Percentiles rank a stretch among this genome's conserved stretches.
phyloP scores from a whole-genome alignment of 805 yeast genomes.

The Wickerhamiella hasegawae region DNA sequence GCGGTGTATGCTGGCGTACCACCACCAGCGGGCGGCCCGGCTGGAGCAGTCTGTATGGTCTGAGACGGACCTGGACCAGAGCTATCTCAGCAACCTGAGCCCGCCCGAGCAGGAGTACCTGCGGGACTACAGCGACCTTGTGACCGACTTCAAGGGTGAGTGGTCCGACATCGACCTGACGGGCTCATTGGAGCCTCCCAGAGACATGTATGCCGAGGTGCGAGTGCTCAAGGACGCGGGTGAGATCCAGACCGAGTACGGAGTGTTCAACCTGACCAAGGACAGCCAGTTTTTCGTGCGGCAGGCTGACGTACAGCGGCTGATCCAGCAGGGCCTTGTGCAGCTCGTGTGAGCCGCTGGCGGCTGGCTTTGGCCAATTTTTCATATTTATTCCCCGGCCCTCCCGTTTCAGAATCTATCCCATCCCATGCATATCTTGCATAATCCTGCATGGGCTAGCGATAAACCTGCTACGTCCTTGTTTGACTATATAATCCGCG shows the following conservation, averaged over 20 bases:
- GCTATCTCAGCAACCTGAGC: slow-evolving; percentile 35
- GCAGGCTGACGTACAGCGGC: slow-evolving; percentile 82
- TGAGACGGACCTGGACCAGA: slow-evolving; percentile 18
- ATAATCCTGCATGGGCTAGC: too few species aligned
- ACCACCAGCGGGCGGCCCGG: slow-evolving; percentile 50
- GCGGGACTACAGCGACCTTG: slow-evolving; percentile 49
- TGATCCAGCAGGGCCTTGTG: slow-evolving; percentile 85
- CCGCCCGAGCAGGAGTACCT: slow-evolving; percentile 70
- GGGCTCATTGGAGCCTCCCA: slow-evolving; percentile 84
- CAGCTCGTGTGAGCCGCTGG: too few species aligned
- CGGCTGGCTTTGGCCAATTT: too few species aligned
- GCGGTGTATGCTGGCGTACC: slow-evolving; percentile 75
- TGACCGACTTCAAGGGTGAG: slow-evolving; percentile 61
- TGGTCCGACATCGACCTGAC: slow-evolving; percentile 73
- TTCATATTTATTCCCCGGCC: too few species aligned
- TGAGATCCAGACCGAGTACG: slow-evolving; percentile 93
- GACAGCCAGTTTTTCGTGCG: slow-evolving; percentile 91
- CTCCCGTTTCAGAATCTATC: too few species aligned
- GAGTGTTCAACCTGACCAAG: slow-evolving; percentile 75
- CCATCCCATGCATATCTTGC: too few species aligned
- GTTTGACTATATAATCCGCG: too few species aligned
- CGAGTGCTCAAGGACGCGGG: slow-evolving; percentile 90
- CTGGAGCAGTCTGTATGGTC: slow-evolving; percentile 61
- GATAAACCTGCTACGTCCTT: too few species aligned
- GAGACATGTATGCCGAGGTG: slow-evolving; percentile 83